These are phyloP conservation scores for Scedosporium minutisporum DNA, from an alignment of 2,329 filamentous ascomycete genomes.

Conservation along the genomic window DNA sequence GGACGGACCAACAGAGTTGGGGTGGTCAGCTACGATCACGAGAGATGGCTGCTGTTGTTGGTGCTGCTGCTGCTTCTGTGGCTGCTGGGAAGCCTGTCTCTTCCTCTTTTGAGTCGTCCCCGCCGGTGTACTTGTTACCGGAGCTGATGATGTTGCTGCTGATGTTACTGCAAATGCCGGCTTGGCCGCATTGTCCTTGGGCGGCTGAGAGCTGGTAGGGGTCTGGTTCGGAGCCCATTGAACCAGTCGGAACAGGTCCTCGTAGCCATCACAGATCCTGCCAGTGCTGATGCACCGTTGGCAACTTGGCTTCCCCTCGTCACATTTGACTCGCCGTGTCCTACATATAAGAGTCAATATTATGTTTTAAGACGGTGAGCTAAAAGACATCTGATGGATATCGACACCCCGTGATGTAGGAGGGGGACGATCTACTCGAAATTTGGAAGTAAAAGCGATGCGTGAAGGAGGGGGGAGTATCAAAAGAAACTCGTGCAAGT, in stretches of 20 bases:
- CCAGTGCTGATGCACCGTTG: slow-evolving; percentile 26
- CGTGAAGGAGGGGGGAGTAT: not conserved
- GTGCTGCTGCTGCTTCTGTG: not conserved
- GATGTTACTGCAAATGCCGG: not conserved
- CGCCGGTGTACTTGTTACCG: not conserved
- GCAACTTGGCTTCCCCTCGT: slow-evolving; percentile 25
- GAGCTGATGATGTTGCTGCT: not conserved
- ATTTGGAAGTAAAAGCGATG: too few species aligned
- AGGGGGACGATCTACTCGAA: not conserved
- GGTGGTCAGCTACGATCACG: too few species aligned
- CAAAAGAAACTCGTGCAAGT: not conserved
- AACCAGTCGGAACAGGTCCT: slow-evolving; percentile 22
- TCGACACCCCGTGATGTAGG: not conserved
- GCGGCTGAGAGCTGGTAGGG: not conserved
- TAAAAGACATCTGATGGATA: not conserved
- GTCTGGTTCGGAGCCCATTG: slow-evolving; percentile 2
- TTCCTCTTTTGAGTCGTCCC: not conserved
- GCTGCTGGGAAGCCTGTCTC: not conserved
- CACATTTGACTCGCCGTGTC: slow-evolving; percentile 25
- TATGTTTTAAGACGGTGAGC: not conserved
- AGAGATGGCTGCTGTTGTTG: not conserved
- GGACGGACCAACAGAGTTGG: not conserved
- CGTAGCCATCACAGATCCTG: slow-evolving; percentile 32
- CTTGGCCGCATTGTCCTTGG: not conserved
- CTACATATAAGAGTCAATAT: not conserved